Evolutionary conservation across 1,284 basidiomycete genomes (phyloP).

Genomic region (Mixia osmundae): DNA sequence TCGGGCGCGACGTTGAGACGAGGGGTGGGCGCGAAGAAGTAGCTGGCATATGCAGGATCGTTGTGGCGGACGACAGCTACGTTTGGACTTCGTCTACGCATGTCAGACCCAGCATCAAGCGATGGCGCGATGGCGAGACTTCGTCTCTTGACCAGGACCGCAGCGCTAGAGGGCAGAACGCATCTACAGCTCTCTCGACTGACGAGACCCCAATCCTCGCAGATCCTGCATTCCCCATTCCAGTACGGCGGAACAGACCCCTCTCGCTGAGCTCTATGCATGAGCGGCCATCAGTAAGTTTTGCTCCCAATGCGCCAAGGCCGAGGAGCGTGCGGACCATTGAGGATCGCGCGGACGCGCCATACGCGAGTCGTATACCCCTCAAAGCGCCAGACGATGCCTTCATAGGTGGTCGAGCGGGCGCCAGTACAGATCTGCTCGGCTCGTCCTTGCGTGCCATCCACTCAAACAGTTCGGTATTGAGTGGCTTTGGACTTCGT

Average conservation of each 20-base stretch:
- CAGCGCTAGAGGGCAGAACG: constrained; percentile 1
- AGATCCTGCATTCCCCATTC: neutral
- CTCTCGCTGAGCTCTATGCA: too few species aligned
- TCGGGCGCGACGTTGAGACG: constrained; percentile 31
- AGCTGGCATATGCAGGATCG: constrained; percentile 58
- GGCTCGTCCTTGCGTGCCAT: too few species aligned
- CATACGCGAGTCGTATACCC: constrained; percentile 7
- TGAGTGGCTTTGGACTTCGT: too few species aligned
- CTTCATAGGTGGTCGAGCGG: too few species aligned
- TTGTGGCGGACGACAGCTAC: constrained; percentile 57
- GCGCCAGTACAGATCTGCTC: too few species aligned
- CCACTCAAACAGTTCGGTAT: too few species aligned
- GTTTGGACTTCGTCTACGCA: constrained; percentile 78
- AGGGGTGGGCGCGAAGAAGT: constrained; percentile 14
- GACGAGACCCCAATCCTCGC: neutral
- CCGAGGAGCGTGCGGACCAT: too few species aligned
- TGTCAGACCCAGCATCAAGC: constrained; percentile 48
- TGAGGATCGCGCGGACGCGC: too few species aligned
- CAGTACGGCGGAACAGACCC: too few species aligned
- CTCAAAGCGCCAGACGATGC: constrained; percentile 4
- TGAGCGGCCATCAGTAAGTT: too few species aligned
- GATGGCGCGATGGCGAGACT: constrained; percentile 59
- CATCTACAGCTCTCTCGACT: neutral
- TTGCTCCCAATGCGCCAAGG: too few species aligned
- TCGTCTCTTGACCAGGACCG: too few species aligned